Conservation (phyloP, 495 filamentous ascomycete species). For the Choiromyces venosus region DNA sequence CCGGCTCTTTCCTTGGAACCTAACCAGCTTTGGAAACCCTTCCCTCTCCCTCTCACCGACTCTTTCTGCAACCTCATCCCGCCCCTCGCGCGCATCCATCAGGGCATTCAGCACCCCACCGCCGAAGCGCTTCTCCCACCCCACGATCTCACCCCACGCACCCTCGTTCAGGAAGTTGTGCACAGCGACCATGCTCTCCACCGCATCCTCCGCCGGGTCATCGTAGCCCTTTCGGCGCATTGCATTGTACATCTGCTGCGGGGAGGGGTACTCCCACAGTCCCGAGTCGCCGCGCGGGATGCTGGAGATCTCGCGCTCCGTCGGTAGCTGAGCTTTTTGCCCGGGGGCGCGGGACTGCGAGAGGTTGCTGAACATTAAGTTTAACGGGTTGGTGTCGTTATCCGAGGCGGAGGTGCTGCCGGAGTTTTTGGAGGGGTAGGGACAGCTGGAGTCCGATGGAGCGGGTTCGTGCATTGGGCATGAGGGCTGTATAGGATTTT, state of each 20-base stretch:
- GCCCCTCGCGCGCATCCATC: slow-evolving; percentile 44
- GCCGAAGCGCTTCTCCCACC: slow-evolving; percentile 82
- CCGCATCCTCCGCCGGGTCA: slow-evolving; percentile 83
- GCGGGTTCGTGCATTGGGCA: slow-evolving; percentile 81
- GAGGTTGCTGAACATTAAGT: slow-evolving; percentile 88
- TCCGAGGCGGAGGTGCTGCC: slow-evolving; percentile 45
- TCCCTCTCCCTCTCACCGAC: slow-evolving; percentile 40
- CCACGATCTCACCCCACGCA: slow-evolving; percentile 87
- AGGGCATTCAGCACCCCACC: slow-evolving; percentile 43
- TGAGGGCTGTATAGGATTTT: slow-evolving; percentile 54
- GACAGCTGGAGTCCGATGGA: slow-evolving; percentile 49
- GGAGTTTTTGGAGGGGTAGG: slow-evolving; percentile 45
- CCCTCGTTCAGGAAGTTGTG: slow-evolving; percentile 98
- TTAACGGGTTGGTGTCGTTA: slow-evolving; percentile 82
- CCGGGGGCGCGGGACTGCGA: slow-evolving; percentile 68
- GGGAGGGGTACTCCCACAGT: slow-evolving; percentile 96
- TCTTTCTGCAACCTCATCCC: slow-evolving; percentile 45
- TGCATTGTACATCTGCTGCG: slow-evolving; percentile 99
- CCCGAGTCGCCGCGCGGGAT: slow-evolving; percentile 72
- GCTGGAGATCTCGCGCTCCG: slow-evolving; percentile 70
- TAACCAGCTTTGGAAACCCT: slow-evolving; percentile 60
- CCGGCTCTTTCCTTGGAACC: slow-evolving; percentile 81
- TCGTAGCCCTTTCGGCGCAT: slow-evolving; percentile 92
- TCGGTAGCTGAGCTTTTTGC: slow-evolving; percentile 67
- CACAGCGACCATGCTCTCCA: slow-evolving; percentile 95